Percentiles rank a stretch among this genome's conserved stretches.
Conservation (phyloP, 1,284 basidiomycete genomes). For the Cryptococcus floricola region DNA sequence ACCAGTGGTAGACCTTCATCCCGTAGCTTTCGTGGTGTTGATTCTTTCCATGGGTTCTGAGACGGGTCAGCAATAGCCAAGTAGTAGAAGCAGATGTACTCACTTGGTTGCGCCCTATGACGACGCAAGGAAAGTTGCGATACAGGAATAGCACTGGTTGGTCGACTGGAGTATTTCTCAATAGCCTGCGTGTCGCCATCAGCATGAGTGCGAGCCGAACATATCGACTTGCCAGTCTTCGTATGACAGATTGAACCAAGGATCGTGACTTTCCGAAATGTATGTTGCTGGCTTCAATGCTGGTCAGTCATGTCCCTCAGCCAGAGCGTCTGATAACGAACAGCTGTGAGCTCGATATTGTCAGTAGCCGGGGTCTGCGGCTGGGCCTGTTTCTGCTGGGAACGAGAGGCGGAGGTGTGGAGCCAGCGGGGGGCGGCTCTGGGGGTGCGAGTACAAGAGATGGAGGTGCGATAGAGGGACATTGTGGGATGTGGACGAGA, state of each 20-base stretch:
- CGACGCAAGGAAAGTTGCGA: conserved; percentile 81
- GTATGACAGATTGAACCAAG: conserved; percentile 88
- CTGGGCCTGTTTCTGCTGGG: conserved; percentile 16
- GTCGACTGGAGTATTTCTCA: conserved; percentile 65
- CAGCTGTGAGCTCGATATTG: conserved; percentile 22
- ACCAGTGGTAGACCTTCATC: conserved; percentile 69
- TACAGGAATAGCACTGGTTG: conserved; percentile 81
- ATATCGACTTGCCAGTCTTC: conserved; percentile 75
- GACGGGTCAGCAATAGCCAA: neutral
- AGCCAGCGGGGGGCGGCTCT: conserved; percentile 8
- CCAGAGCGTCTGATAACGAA: conserved; percentile 1
- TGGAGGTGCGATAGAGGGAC: conserved; percentile 1
- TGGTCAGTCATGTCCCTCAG: neutral
- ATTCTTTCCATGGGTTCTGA: conserved; percentile 96
- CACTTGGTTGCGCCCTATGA: conserved; percentile 85
- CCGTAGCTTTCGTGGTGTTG: conserved; percentile 63
- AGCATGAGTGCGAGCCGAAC: neutral
- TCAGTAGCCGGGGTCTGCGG: conserved; percentile 34
- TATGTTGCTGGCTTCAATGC: conserved; percentile 55
- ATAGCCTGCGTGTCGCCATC: conserved; percentile 61
- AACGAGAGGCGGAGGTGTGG: conserved; percentile 1
- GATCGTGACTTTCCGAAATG: conserved; percentile 75
- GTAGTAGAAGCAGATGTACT: conserved; percentile 4
- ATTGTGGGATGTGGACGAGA: neutral
- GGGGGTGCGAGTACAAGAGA: conserved; percentile 18